Base-by-base conservation (phyloP, 1,139 yeast species). In the Trichomonascaceae sp. region DNA sequence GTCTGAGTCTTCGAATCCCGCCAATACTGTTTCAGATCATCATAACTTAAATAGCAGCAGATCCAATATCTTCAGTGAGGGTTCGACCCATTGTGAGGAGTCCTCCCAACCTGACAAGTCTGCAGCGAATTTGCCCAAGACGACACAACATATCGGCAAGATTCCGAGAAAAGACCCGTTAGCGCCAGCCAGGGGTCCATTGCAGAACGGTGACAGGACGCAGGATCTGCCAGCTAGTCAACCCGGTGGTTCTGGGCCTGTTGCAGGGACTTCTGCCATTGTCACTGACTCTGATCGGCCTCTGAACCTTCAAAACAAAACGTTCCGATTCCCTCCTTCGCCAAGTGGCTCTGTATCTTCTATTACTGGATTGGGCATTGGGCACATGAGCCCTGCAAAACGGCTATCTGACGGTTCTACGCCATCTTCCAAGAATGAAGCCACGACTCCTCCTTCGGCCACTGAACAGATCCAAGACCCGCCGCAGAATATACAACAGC, bases 301-400 rank as follows among this genome's bases (percentile, higher is more conserved):
- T 43, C 10, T 22, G 8, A 36, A 36, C 41, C 41, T 15, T 13
- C 41, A 36, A 36, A 36, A 36, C 41, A 36, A 36, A 17, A 15
- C 15, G 15, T 48, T 48, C 45, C 32, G 45, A 22, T 48, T 48
- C 22, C 50, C 50, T 39, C 50, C 30, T 24, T 44, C 20, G n/a
- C 50, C 20, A 22, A 44, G 46, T 30, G 43, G 22, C 22, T 36
- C 41, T 17, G 4, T 22, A 18, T 19, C 43, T 22, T 43, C 50
- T 15, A 38, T 36, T 20, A 39, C 50, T 22, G 50, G 50, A 10
- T 39, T 45, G 19, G 45, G 53, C 18, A 50, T 45, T 12, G 36
- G 45, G 48, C 45, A 36, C 53, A 43, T 45, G 53, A 19, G 36
- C 48, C 36, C 47, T 20, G 38, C 44, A n/a, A 48, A 45, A 22